These are phyloP conservation scores for Phytophthora capsici DNA, from an alignment of 352 stramenopile species.

Conservation along the genomic window DNA sequence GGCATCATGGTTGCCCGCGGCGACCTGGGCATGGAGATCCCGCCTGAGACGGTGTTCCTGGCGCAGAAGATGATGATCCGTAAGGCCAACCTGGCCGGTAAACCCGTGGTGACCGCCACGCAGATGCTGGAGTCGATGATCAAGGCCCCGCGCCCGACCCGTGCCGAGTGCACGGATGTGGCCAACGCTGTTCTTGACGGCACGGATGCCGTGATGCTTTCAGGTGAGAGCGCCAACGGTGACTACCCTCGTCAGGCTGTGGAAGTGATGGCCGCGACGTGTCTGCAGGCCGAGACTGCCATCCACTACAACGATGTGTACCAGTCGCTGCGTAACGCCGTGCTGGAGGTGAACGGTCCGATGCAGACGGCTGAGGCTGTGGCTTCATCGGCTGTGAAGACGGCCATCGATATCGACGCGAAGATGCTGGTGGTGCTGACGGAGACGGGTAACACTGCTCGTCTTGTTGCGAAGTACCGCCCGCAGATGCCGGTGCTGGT, in stretches of 20 bases:
- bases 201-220: constrained; percentile 95
- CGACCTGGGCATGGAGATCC: constrained; percentile 99
- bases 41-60: constrained; percentile 97
- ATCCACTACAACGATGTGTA: constrained; percentile 56
- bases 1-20: constrained; percentile 99
- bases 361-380: not conserved
- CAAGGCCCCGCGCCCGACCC: constrained; percentile 96
- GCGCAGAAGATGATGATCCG: constrained; percentile 99
- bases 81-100: constrained; percentile 95
- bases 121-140: constrained; percentile 99
- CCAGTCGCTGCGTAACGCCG: not conserved
- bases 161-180: constrained; percentile 99
- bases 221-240: constrained; percentile 97
- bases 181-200: constrained; percentile 90
- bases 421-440: constrained; percentile 98
- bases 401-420: constrained; percentile 95
- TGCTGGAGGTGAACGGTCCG: not conserved
- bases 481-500: constrained; percentile 65
- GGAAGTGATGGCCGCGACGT: constrained; percentile 94
- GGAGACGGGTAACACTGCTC: constrained; percentile 94
- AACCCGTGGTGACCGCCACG: constrained; percentile 98
- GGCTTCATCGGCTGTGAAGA: not conserved
- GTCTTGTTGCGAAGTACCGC: constrained; percentile 96
- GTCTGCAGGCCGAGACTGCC: constrained; percentile 86
- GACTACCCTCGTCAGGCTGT: constrained; percentile 96